Conservation (phyloP, 108 stramenopile genomes). For the Cyclotella sp. region DNA sequence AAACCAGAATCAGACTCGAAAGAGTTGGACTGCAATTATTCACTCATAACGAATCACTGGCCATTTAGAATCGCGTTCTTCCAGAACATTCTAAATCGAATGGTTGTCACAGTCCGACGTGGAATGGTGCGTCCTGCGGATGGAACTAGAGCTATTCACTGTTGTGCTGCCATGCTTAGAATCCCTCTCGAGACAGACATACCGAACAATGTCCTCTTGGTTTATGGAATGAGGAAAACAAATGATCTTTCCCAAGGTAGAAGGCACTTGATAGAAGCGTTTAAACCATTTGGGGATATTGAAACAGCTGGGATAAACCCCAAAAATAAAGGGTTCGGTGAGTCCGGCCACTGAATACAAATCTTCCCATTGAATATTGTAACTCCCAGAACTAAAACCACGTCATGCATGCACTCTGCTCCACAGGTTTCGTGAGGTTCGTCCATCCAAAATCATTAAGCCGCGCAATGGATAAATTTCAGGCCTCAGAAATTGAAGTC, state of each 20-base stretch:
- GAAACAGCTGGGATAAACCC: constrained; percentile 75
- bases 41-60: neutral
- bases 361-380: neutral
- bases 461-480: constrained; percentile 60
- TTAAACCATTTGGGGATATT: constrained; percentile 78
- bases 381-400: neutral
- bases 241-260: constrained; percentile 46
- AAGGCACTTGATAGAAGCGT: constrained; percentile 56
- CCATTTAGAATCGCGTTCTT: constrained; percentile 62
- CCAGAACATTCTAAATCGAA: constrained; percentile 74
- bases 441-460: constrained; percentile 68
- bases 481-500: constrained; percentile 75
- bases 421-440: constrained; percentile 75
- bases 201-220: constrained; percentile 66
- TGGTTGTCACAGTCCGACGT: constrained; percentile 73
- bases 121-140: constrained; percentile 66
- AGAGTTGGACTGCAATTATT: neutral
- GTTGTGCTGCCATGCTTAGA: constrained; percentile 77
- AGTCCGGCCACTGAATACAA: constrained; percentile 18
- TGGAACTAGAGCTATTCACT: constrained; percentile 79
- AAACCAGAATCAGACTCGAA: neutral
- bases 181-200: constrained; percentile 71
- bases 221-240: constrained; percentile 80
- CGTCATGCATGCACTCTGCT: neutral
- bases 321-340: constrained; percentile 74